Conservation (phyloP, 2,329 filamentous ascomycete species). For the Colletotrichum sp. region DNA sequence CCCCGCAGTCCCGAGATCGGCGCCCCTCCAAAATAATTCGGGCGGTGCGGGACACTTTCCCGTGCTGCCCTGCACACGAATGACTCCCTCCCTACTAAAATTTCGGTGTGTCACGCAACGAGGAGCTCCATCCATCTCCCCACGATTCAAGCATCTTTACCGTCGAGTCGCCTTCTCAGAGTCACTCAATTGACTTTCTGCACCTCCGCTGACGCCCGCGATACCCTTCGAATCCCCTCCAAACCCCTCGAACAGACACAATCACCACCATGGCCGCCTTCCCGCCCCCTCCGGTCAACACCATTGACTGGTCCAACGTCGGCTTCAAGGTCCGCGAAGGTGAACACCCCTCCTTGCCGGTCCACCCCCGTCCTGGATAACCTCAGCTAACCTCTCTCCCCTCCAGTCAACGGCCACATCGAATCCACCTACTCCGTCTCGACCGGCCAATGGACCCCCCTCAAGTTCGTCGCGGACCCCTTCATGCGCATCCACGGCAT, state of each 20-base stretch:
- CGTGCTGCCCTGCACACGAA: neutral
- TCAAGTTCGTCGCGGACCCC: slow-evolving; percentile 81
- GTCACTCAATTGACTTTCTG: neutral
- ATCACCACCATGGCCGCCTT: slow-evolving; percentile 57
- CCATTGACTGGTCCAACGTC: slow-evolving; percentile 92
- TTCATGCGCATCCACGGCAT: slow-evolving; percentile 92
- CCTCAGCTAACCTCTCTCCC: neutral
- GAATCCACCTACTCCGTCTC: slow-evolving; percentile 81
- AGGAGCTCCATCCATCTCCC: neutral
- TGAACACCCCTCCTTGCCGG: slow-evolving; percentile 38
- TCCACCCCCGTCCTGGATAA: neutral
- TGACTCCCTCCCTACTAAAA: neutral
- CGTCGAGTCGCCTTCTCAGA: neutral
- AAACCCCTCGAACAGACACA: neutral
- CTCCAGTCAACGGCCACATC: slow-evolving; percentile 89
- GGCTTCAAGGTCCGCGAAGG: slow-evolving; percentile 93
- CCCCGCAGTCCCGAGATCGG: slow-evolving; percentile 20
- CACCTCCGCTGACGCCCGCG: neutral
- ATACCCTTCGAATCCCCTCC: neutral
- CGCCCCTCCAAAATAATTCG: slow-evolving; percentile 8
- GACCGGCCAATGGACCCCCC: slow-evolving; percentile 78
- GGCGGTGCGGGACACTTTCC: neutral
- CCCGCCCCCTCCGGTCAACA: slow-evolving; percentile 78
- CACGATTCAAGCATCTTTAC: neutral
- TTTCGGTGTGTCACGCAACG: slow-evolving; percentile 2